Conservation (phyloP, 768 basidiomycete genomes). For the Lepiota subincarnata region DNA sequence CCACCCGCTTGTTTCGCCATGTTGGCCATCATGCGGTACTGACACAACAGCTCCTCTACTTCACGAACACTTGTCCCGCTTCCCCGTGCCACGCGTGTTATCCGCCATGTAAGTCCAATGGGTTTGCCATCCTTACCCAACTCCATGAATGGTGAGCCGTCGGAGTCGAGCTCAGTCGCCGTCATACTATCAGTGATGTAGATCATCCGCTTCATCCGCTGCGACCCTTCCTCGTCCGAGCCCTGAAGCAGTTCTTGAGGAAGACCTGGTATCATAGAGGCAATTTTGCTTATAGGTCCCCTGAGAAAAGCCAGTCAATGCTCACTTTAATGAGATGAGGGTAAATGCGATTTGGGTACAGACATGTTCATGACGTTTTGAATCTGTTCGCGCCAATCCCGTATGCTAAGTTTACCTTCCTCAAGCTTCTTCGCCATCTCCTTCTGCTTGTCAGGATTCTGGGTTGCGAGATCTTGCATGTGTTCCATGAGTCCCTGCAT, state of each 20-base stretch:
- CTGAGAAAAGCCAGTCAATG: conserved; percentile 36
- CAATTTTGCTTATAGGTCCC: conserved; percentile 99
- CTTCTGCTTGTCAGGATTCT: conserved; percentile 95
- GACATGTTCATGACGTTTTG: conserved; percentile 98
- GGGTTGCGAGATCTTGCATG: conserved; percentile 92
- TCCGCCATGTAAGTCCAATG: conserved; percentile 83
- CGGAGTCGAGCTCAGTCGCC: conserved; percentile 87
- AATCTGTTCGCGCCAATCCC: conserved; percentile 98
- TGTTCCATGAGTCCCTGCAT: conserved; percentile 97
- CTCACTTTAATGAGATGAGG: neutral
- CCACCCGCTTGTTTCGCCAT: conserved; percentile 99
- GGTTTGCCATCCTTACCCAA: conserved; percentile 80
- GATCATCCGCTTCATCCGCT: conserved; percentile 95
- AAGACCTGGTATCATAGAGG: conserved; percentile 97
- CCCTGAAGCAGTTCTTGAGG: conserved; percentile 89
- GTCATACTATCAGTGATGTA: conserved; percentile 99
- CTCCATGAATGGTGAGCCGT: conserved; percentile 89
- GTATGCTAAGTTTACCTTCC: conserved; percentile 93
- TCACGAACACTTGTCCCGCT: conserved; percentile 94
- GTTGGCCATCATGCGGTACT: conserved; percentile 98
- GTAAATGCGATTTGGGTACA: conserved; percentile 21
- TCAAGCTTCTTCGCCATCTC: conserved; percentile 98
- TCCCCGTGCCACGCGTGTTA: conserved; percentile 85
- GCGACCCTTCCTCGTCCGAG: conserved; percentile 87
- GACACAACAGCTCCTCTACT: conserved; percentile 95